These are phyloP conservation scores for Arabidopsis suecica DNA, from an alignment of 345 rosid species.

Conservation along the genomic window DNA sequence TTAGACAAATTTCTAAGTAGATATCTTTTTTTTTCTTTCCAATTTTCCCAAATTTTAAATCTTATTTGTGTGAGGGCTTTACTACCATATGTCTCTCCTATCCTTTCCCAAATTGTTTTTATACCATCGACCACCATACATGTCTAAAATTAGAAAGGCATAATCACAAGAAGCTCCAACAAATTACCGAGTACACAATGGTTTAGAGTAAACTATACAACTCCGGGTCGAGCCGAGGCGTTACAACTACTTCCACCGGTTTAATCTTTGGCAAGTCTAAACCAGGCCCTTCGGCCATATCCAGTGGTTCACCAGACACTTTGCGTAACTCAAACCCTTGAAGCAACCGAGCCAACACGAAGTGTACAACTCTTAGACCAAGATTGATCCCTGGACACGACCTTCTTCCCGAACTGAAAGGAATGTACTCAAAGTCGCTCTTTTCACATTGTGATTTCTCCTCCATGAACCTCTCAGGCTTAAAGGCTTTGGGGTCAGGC, in stretches of 20 bases:
- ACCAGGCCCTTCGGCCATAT: slow-evolving; percentile 60
- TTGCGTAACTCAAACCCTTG: slow-evolving; percentile 53
- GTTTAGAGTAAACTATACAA: slow-evolving; percentile 41
- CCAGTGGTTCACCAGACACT: slow-evolving; percentile 27
- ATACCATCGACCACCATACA: neutral
- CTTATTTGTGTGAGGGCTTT: too few relatives aligned
- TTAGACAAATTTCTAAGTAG: too few relatives aligned
- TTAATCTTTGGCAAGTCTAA: slow-evolving; percentile 51
- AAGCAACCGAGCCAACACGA: slow-evolving; percentile 55
- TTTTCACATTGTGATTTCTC: slow-evolving; percentile 30
- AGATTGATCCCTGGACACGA: slow-evolving; percentile 61
- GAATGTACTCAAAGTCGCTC: slow-evolving; percentile 48
- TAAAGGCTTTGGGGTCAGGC: slow-evolving; percentile 48
- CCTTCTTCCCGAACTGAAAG: slow-evolving; percentile 60
- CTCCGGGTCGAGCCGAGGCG: slow-evolving; percentile 48
- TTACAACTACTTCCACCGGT: slow-evolving; percentile 51
- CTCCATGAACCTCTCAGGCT: slow-evolving; percentile 59
- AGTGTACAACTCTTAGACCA: slow-evolving; percentile 51
- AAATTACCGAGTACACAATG: neutral
- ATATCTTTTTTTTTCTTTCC: too few relatives aligned
- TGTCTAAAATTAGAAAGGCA: neutral
- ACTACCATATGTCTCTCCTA: too few relatives aligned
- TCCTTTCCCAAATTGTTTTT: neutral
- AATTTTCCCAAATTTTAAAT: too few relatives aligned
- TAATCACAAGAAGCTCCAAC: neutral